Base-by-base conservation (phyloP, 2,329 filamentous ascomycete species). In the Graphilbum fragrans region DNA sequence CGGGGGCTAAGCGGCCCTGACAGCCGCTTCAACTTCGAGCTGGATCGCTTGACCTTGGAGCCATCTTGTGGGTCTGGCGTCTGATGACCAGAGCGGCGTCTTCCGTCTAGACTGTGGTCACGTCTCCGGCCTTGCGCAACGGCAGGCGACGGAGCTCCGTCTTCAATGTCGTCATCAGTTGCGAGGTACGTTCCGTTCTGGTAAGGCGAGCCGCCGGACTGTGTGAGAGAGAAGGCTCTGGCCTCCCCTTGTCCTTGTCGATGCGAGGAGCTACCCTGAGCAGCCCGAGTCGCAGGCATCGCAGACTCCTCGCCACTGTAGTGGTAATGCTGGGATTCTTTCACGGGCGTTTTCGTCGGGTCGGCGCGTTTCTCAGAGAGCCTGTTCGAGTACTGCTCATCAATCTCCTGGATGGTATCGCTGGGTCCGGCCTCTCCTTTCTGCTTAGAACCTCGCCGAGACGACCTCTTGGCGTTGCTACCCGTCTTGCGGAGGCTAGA, bases 121-220 rank as follows among this genome's bases (percentile, higher is more conserved):
- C 70, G 64, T 21, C 69, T 64, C 9, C 67, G 64, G 16, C 77
- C 69, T 47, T 82, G 81, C 16, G 77, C 69, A 8, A 86, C 69
- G 1, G 79, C 70, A 0, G 82, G 82, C 17, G 76, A 82, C 2
- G 82, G 82, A 0, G 82, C 82, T 14, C 77, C 77, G 17, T 84
- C 79, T 19, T 82, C 74, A 3, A 63, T 38, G 10, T 61, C 55
- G 17, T 63, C 58, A 9, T 59, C 53, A 20, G n/a, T n/a, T n/a
- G n/a, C n/a, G n/a, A n/a, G n/a, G n/a, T n/a, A n/a, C n/a, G n/a
- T n/a, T n/a, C 23, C 23, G 23, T 7, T 12, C 23, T 7, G 23
- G 12, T 27, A 27, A 7, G 23, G 7, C 12, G 7, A 7, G 23
- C 23, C 12, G 23, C 23, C 12, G 23, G 23, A 27, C 7, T 27